Base-by-base conservation (phyloP, 257 asterid species). In the Capsicum pubescens region DNA sequence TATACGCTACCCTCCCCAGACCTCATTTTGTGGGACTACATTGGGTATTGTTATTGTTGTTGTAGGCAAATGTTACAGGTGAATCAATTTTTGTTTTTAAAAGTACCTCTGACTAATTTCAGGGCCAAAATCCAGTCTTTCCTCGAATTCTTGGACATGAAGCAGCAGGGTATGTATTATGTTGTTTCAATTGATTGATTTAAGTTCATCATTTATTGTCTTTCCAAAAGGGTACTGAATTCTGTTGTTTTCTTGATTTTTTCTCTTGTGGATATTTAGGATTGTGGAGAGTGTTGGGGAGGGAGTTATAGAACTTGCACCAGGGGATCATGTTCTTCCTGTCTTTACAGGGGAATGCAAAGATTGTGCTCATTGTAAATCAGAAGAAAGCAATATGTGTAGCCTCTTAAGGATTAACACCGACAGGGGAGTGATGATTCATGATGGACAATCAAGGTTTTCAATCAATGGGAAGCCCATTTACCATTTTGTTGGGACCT, bases 261-360 rank as follows among this genome's bases (percentile, higher is more conserved):
- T 17, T 35, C 1, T 21, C 12, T 21, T 32, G 8, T 52, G 60
- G 26, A 64, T 19, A 54, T 19, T 9, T 68, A 93, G 97, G 87
- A 90, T 94, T 85, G 98, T 94, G 85, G 97, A 93, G 92, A 94
- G 97, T 32, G 92, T 92, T 0, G 97, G 98, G 16, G 98, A 94
- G 77, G 97, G 95, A 26, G 97, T 93, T n/a, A 91, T 92, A 0
- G 98, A 91, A 5, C 85, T 95, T 36, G 86, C 69, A 5, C 90
- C 91, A 0, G 98, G 98, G 32, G 98, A 93, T 60, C 98, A 93
- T 12, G 98, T 93, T 4, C 94, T 95, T 21, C 98, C 98, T 0
- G 90, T 95, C 0, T 95, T 95, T 87, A 95, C 97, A 0, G 98
- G 98, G n/a, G 98, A 93, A 90, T 93, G 98, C 76, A 76, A 86